Evolutionary conservation across 2,329 filamentous ascomycete genomes (phyloP), one percentile per base, ranked within the genome.

Genomic region (Cytospora piceae): DNA sequence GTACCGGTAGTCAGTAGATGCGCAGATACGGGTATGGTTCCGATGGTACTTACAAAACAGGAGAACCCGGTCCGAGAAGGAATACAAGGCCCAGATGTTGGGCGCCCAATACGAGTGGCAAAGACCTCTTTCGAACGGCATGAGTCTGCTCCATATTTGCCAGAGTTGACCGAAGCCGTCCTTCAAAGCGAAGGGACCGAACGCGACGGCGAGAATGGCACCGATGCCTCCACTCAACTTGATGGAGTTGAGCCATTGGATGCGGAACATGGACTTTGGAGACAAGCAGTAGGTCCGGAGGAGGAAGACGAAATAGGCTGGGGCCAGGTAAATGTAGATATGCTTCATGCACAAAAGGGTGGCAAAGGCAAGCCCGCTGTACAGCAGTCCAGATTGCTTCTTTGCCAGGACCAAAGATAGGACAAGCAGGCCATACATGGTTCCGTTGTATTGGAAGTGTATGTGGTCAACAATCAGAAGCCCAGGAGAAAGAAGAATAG

Each of bases 21-120:
- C 27, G n/a, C n/a, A 46, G 4, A 42, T 4, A 63, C 51, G 27
- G 12, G 20, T 42, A 22, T 12, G 20, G 6, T n/a, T 54, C 46
- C 17, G 24, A 39, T 6, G 63, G 11, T 39, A 78, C 88, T 75
- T 80, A 96, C 93, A 78, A 72, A 88, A 86, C 67, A 99, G 97
- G 70, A 99, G 76, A 9, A 93, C 79, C 61, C 95, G 85, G 74
- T 99, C 95, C 2, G 85, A 80, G 75, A 98, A 97, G 0, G 95
- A 97, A 78, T 99, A 99, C 75, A 98, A 85, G 0, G 95, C 94
- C 95, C 95, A 99, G 1, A 97, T 81, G 71, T 99, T 99, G 0
- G 95, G 94, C 15, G 95, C 95, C 95, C 95, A 99, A 77, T 99
- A 99, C 0, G 95, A 95, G 80, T 99, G 95, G 75, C 94, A 98